Evolutionary conservation across 352 stramenopile species (phyloP).

Genomic region (Phytopythium litorale): DNA sequence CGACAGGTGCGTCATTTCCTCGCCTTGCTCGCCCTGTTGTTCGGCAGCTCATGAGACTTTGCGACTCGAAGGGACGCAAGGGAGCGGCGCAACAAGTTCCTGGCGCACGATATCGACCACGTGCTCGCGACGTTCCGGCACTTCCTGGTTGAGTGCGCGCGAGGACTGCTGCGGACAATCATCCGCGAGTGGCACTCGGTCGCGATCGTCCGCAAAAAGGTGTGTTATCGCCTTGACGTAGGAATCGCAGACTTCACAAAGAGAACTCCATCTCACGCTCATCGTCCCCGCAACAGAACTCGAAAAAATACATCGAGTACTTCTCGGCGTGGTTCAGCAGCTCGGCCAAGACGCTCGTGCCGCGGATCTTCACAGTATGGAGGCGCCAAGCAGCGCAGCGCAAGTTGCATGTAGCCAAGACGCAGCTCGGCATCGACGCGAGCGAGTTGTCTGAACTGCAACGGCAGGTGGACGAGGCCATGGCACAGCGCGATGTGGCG

Average conservation of each 20-base stretch:
- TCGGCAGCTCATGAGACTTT: not conserved
- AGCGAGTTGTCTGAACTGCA: constrained; percentile 33
- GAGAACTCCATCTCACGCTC: not conserved
- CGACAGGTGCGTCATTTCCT: constrained; percentile 31
- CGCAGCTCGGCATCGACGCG: constrained; percentile 31
- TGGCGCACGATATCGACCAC: constrained; percentile 48
- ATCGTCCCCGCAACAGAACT: constrained; percentile 30
- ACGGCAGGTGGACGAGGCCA: constrained; percentile 52
- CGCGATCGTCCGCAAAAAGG: constrained; percentile 57
- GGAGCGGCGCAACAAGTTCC: constrained; percentile 49
- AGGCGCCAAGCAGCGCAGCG: constrained; percentile 27
- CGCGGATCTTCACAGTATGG: constrained; percentile 52
- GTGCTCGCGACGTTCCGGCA: constrained; percentile 49
- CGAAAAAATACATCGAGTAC: constrained; percentile 68
- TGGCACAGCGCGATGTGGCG: constrained; percentile 35
- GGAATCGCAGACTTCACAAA: not conserved
- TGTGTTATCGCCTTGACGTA: constrained; percentile 10
- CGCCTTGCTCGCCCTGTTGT: not conserved
- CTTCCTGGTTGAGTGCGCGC: constrained; percentile 46
- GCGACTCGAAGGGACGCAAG: constrained; percentile 22
- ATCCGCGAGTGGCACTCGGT: constrained; percentile 70
- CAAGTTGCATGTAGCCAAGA: constrained; percentile 29
- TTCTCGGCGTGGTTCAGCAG: constrained; percentile 69
- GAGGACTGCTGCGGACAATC: constrained; percentile 42
- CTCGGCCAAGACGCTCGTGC: constrained; percentile 46